These are phyloP conservation scores for Candida schatavii DNA, from an alignment of 805 yeast genomes.

Conservation along the genomic window DNA sequence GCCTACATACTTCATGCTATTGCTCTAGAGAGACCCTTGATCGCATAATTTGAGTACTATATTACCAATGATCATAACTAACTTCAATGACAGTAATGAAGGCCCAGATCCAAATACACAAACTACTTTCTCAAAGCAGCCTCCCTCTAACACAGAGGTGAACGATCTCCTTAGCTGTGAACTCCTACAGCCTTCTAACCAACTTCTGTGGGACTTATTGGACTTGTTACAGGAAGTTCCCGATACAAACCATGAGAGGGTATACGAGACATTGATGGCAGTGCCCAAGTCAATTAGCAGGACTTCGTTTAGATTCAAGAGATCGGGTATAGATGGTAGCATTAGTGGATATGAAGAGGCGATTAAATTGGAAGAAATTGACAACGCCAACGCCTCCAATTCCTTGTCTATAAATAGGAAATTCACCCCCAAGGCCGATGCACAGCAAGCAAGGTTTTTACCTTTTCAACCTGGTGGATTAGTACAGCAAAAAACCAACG, in stretches of 20 bases:
- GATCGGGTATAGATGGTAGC: slow-evolving; percentile 73
- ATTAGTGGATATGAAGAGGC: slow-evolving; percentile 65
- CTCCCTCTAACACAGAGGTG: neutral
- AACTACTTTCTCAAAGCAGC: neutral
- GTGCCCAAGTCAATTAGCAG: slow-evolving; percentile 63
- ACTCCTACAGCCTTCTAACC: slow-evolving; percentile 61
- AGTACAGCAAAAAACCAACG: slow-evolving; percentile 18
- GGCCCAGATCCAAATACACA: slow-evolving; percentile 4
- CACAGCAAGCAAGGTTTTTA: slow-evolving; percentile 60
- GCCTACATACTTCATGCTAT: no score
- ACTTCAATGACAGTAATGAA: no score
- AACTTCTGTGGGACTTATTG: slow-evolving; percentile 67
- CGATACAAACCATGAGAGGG: slow-evolving; percentile 28
- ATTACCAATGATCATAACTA: no score
- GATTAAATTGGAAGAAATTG: slow-evolving; percentile 38
- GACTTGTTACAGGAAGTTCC: slow-evolving; percentile 65
- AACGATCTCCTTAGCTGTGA: slow-evolving; percentile 22
- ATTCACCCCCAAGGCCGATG: slow-evolving; percentile 57
- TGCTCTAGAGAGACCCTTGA: no score
- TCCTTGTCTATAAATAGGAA: slow-evolving; percentile 73
- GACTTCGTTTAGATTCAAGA: slow-evolving; percentile 61
- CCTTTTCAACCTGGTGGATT: slow-evolving; percentile 95
- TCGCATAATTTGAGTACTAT: no score
- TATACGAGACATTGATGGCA: slow-evolving; percentile 48
- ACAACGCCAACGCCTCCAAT: slow-evolving; percentile 59